Evolutionary conservation across 129 eudicot species (phyloP).

Genomic region (Pulicaria dysenterica): DNA sequence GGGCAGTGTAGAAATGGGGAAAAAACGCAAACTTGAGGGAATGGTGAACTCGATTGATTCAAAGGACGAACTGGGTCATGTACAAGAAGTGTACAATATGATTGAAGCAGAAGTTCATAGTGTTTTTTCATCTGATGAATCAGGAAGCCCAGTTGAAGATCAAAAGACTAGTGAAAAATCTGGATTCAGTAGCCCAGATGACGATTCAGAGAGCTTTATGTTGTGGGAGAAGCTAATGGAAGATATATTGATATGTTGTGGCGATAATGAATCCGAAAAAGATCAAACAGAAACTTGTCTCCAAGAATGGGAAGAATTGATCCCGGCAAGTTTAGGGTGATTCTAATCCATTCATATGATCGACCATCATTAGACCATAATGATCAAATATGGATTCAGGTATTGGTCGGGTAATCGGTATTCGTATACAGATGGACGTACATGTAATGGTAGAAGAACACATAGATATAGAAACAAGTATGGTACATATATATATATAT

Average conservation of each 20-base stretch:
- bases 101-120: slow-evolving; percentile 44
- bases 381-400: not conserved
- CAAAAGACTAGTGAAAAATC: slow-evolving; percentile 26
- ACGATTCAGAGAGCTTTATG: slow-evolving; percentile 51
- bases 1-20: slow-evolving; percentile 29
- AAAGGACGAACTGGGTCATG: slow-evolving; percentile 11
- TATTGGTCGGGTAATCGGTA: not conserved
- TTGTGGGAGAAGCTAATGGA: slow-evolving; percentile 84
- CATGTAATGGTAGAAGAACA: no score
- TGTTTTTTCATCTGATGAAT: slow-evolving; percentile 41
- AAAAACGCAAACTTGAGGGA: slow-evolving; percentile 46
- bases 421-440: no score
- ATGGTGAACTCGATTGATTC: slow-evolving; percentile 15
- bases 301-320: slow-evolving; percentile 67
- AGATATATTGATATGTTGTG: slow-evolving; percentile 63
- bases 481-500: not conserved
- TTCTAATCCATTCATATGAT: slow-evolving; percentile 6
- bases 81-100: slow-evolving; percentile 41
- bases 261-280: slow-evolving; percentile 8
- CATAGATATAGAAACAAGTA: slow-evolving; percentile 12
- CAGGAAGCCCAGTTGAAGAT: slow-evolving; percentile 44
- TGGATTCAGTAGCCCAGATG: slow-evolving; percentile 28
- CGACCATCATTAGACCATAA: not conserved
- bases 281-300: slow-evolving; percentile 48
- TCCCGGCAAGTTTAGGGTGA: slow-evolving; percentile 27